These are phyloP conservation scores for Fragilaria crotonensis DNA, from an alignment of 108 stramenopile species.

Conservation along the genomic window DNA sequence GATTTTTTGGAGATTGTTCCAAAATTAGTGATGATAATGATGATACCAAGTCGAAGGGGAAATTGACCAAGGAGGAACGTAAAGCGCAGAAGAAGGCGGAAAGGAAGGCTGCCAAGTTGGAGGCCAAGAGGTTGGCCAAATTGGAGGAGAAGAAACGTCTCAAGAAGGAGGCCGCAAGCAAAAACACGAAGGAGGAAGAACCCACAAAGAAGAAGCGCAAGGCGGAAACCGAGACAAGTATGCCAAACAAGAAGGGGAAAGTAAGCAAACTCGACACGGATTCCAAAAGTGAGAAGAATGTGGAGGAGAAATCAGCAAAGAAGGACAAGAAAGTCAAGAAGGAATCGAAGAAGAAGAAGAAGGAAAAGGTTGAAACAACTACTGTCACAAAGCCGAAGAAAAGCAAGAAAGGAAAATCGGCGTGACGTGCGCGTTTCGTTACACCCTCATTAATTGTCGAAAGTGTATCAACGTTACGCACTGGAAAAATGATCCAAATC, in stretches of 20 bases:
- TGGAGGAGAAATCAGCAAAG: no score
- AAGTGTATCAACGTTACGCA: conserved; percentile 2
- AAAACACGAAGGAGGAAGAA: conserved; percentile 24
- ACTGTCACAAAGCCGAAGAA: not conserved
- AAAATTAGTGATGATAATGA: no score
- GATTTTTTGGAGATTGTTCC: no score
- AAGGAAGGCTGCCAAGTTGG: no score
- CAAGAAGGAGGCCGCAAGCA: conserved; percentile 56
- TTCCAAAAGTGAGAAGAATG: no score
- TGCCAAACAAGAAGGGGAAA: conserved; percentile 17
- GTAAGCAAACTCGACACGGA: no score
- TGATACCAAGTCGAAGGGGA: conserved; percentile 30
- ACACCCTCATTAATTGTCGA: no score
- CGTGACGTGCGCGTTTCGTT: no score
- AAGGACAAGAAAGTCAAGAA: not conserved
- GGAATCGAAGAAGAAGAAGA: not conserved
- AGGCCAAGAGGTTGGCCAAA: conserved; percentile 10
- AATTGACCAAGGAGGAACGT: conserved; percentile 6
- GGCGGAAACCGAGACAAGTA: conserved; percentile 46
- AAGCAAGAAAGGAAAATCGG: not conserved
- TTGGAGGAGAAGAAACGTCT: conserved; percentile 34
- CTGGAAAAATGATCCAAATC: conserved; percentile 73
- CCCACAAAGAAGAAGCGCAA: conserved; percentile 56
- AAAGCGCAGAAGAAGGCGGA: conserved; percentile 1
- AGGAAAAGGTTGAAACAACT: no score